Conservation (phyloP, 2,329 filamentous ascomycete species). For the Epichloe bromicola region DNA sequence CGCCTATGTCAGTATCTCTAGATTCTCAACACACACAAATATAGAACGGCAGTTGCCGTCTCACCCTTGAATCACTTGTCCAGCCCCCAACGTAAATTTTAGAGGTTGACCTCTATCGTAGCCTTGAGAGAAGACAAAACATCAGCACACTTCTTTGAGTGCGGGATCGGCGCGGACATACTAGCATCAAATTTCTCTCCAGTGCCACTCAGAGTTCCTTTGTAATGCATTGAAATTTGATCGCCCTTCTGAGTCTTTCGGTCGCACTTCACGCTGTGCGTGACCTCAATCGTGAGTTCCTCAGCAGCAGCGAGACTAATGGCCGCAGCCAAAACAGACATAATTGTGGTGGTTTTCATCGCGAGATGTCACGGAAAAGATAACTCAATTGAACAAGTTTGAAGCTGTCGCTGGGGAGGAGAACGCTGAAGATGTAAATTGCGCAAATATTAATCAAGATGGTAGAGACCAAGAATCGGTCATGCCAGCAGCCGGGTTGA, state of each 20-base stretch:
- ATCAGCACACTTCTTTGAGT: background rate
- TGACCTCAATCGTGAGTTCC: slow-evolving; percentile 67
- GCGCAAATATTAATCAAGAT: too few species aligned
- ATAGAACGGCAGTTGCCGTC: slow-evolving; percentile 12
- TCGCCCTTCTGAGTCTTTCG: slow-evolving; percentile 69
- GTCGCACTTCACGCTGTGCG: slow-evolving; percentile 60
- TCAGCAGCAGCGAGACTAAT: slow-evolving; percentile 38
- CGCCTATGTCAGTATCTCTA: slow-evolving; percentile 8
- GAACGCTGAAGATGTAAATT: too few species aligned
- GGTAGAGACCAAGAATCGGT: too few species aligned
- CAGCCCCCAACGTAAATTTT: slow-evolving; percentile 63
- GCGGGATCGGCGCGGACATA: slow-evolving; percentile 15
- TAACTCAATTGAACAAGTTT: too few species aligned
- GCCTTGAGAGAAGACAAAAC: slow-evolving; percentile 20
- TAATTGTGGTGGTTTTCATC: slow-evolving; percentile 37
- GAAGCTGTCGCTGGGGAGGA: too few species aligned
- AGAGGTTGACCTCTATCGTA: slow-evolving; percentile 70
- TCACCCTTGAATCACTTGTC: slow-evolving; percentile 81
- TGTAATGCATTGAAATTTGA: slow-evolving; percentile 76
- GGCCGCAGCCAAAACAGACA: slow-evolving; percentile 39
- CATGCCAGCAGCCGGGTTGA: too few species aligned
- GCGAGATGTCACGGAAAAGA: slow-evolving; percentile 11
- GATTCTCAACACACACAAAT: background rate
- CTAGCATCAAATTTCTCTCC: slow-evolving; percentile 76
- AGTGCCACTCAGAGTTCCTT: slow-evolving; percentile 59